These are phyloP conservation scores for Penicillium simplicissimum DNA, from an alignment of 495 filamentous ascomycete species.

Conservation along the genomic window DNA sequence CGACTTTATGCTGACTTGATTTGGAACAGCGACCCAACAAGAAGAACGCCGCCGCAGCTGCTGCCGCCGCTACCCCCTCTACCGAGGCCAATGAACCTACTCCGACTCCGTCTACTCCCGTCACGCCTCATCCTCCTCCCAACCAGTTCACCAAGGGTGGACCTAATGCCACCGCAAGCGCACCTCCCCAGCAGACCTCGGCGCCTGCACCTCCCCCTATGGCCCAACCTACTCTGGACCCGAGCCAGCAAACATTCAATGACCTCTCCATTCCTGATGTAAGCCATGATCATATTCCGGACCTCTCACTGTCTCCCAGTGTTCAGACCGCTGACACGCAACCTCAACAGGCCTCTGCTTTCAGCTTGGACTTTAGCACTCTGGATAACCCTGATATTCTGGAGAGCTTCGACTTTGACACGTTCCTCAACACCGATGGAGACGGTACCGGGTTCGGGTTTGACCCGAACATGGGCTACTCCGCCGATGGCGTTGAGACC, in stretches of 20 bases:
- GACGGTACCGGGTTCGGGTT: slow-evolving; percentile 54
- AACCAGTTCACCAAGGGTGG: slow-evolving; percentile 59
- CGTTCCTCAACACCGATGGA: slow-evolving; percentile 74
- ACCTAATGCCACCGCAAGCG: slow-evolving; percentile 49
- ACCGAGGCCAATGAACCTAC: slow-evolving; percentile 69
- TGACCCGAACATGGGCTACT: slow-evolving; percentile 46
- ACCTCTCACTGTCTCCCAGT: slow-evolving; percentile 24
- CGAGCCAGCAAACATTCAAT: slow-evolving; percentile 40
- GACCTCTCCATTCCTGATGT: slow-evolving; percentile 46
- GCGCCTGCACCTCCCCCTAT: slow-evolving; percentile 44
- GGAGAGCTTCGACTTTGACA: slow-evolving; percentile 94
- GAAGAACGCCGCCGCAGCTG: slow-evolving; percentile 66
- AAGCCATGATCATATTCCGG: slow-evolving; percentile 19
- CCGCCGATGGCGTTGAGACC: slow-evolving; percentile 53
- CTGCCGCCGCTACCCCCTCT: slow-evolving; percentile 66
- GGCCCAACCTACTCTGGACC: slow-evolving; percentile 49
- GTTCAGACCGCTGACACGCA: slow-evolving; percentile 1
- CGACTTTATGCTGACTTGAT: neutral
- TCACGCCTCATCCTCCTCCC: slow-evolving; percentile 73
- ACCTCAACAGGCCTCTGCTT: slow-evolving; percentile 30
- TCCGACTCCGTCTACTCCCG: slow-evolving; percentile 80
- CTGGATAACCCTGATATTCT: slow-evolving; percentile 70
- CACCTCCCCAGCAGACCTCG: slow-evolving; percentile 42
- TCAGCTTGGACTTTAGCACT: slow-evolving; percentile 62
- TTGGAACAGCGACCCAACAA: slow-evolving; percentile 47